Base-by-base conservation (phyloP, 202 grass and related monocot genomes). In the Setaria viridis region DNA sequence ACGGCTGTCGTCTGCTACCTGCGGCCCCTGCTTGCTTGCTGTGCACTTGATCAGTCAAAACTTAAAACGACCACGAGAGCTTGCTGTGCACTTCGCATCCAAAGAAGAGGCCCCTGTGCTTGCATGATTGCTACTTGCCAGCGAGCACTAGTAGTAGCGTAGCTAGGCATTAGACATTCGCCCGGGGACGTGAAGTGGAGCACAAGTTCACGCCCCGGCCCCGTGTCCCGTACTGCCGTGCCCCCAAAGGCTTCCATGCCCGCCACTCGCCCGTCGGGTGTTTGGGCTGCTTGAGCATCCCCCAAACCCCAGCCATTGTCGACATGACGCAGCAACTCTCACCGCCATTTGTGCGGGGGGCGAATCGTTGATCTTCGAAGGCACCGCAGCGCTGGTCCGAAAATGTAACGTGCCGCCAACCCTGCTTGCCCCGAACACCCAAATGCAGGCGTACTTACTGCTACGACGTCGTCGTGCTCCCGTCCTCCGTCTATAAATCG, bases 311-410 rank as follows among this genome's bases (percentile, higher is more conserved):
- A 47, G 19, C 78, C 42, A 74, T 9, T 45, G 67, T 41, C 10
- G 67, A 55, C 76, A 63, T 73, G 67, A 62, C 64, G 56, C 59
- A 45, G 12, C 85, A 66, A 70, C 63, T 25, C 37, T 41, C 43
- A 9, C 65, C 79, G 32, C 48, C 62, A 82, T 69, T 76, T 58
- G 62, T 7, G 34, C 35, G 33, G 13, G 59, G 62, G 20, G 11
- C 19, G 67, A 84, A 84, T 90, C 75, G 5, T 87, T 87, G 34
- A 80, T 90, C 89, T 87, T 90, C 69, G 0, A 87, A 90, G 80
- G 74, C 84, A 87, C 84, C 45, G 12, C 68, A 84, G 13, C 84
- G 3, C 2, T 56, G 78, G 56, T 11, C 72, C 35, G 14, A 30
- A 58, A 72, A 17, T n/a, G 72, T 65, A 86, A 82, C 64, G 64